phyloP scores from a whole-genome alignment of 2,329 filamentous ascomycete species.

The Monosporascus sp. region DNA sequence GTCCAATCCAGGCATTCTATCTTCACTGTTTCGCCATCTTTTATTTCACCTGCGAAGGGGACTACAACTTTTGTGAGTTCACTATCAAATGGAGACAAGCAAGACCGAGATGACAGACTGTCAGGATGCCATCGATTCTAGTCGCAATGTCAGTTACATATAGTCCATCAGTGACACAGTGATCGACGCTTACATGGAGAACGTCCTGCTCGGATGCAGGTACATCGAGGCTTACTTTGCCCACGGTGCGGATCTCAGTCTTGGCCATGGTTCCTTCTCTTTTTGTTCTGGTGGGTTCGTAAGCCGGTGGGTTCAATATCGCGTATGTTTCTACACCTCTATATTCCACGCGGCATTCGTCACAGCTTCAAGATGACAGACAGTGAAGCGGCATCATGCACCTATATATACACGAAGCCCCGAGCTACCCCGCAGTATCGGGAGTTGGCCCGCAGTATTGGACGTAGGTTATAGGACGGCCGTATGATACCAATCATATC shows the following conservation, averaged over 20 bases:
- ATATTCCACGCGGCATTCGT: no score
- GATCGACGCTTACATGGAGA: constrained; percentile 57
- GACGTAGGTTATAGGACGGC: no score
- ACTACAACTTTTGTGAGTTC: constrained; percentile 45
- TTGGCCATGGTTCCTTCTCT: constrained; percentile 27
- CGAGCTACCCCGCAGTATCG: no score
- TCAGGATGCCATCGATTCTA: constrained; percentile 94
- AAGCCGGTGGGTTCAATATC: neutral
- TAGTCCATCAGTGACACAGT: constrained; percentile 8
- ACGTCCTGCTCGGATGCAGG: constrained; percentile 64
- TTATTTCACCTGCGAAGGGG: constrained; percentile 66
- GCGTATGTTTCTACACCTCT: no score
- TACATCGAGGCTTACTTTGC: constrained; percentile 68
- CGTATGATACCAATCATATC: neutral
- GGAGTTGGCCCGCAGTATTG: no score
- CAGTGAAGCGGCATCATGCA: no score
- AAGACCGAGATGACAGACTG: constrained; percentile 44
- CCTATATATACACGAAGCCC: no score
- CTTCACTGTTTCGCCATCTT: constrained; percentile 82
- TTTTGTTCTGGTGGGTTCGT: neutral
- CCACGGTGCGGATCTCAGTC: constrained; percentile 60
- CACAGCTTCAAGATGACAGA: no score
- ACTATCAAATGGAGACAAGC: neutral
- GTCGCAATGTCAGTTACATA: constrained; percentile 1
- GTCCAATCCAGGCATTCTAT: constrained; percentile 89